Conservation (phyloP, 192 early-diverging fungal genomes). For the Coemansia sp. region DNA sequence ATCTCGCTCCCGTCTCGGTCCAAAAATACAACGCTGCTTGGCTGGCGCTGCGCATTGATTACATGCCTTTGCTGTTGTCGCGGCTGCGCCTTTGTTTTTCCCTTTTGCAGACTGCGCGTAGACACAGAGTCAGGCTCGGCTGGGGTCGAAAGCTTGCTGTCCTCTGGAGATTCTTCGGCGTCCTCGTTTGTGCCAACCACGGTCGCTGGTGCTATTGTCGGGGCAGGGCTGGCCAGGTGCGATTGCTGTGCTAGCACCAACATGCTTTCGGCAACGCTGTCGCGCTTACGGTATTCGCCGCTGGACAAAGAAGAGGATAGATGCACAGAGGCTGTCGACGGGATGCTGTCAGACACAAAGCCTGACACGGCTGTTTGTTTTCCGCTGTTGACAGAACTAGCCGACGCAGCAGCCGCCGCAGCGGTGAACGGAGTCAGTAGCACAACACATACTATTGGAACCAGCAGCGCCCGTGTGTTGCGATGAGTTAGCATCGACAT, state of each 20-base stretch:
- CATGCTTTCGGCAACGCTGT: constrained; percentile 1
- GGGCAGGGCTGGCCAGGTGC: not conserved
- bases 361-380: not conserved
- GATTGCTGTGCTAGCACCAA: not conserved
- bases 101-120: not conserved
- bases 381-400: not conserved
- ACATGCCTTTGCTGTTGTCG: not conserved
- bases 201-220: not conserved
- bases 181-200: not conserved
- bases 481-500: constrained; percentile 51
- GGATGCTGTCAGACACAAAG: not conserved
- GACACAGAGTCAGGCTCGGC: not conserved
- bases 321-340: not conserved
- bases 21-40: constrained; percentile 21
- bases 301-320: not conserved
- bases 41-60: constrained; percentile 7
- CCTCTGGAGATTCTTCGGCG: not conserved
- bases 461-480: constrained; percentile 45
- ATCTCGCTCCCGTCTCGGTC: constrained; percentile 24
- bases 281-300: not conserved
- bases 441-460: constrained; percentile 39
- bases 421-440: constrained; percentile 28
- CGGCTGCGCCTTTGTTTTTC: not conserved
- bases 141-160: not conserved
- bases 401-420: constrained; percentile 10